Conservation (phyloP, 371 early-diverging fungal species). For the Apophysomyces elegans region DNA sequence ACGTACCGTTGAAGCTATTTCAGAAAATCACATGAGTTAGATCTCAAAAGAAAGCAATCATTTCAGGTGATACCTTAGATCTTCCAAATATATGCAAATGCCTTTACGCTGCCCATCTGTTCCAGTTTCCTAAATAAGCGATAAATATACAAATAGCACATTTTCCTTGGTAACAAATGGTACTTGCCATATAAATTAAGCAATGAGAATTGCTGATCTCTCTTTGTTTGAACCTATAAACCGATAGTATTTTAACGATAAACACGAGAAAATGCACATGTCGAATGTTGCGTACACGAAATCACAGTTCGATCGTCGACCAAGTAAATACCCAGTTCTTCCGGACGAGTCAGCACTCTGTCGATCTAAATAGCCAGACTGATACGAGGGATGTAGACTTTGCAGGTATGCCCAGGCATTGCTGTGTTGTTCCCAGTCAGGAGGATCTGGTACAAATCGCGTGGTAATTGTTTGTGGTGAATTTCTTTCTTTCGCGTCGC, state of each 20-base stretch:
- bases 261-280: conserved; percentile 6
- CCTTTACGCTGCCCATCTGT: conserved; percentile 30
- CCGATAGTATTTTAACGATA: conserved; percentile 1
- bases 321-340: conserved; percentile 70
- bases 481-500: background rate
- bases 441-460: conserved; percentile 14
- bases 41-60: background rate
- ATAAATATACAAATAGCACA: conserved; percentile 9
- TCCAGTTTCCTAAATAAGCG: conserved; percentile 47
- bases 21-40: conserved; percentile 30
- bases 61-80: conserved; percentile 31
- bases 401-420: conserved; percentile 63
- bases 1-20: conserved; percentile 78
- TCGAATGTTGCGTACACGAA: conserved; percentile 45
- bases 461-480: background rate
- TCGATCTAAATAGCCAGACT: conserved; percentile 28
- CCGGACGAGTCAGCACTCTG: conserved; percentile 26
- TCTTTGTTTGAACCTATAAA: conserved; percentile 33
- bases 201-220: conserved; percentile 78
- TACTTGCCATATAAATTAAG: conserved; percentile 65
- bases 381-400: conserved; percentile 42
- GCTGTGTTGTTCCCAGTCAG: conserved; percentile 30
- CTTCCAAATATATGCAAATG: conserved; percentile 49
- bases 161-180: conserved; percentile 15
- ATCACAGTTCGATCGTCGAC: conserved; percentile 67